A percentile compares a stretch with the other conserved stretches of the same genome.
Conservation (phyloP, 768 basidiomycete species). For the Paxillus rubicundulus region DNA sequence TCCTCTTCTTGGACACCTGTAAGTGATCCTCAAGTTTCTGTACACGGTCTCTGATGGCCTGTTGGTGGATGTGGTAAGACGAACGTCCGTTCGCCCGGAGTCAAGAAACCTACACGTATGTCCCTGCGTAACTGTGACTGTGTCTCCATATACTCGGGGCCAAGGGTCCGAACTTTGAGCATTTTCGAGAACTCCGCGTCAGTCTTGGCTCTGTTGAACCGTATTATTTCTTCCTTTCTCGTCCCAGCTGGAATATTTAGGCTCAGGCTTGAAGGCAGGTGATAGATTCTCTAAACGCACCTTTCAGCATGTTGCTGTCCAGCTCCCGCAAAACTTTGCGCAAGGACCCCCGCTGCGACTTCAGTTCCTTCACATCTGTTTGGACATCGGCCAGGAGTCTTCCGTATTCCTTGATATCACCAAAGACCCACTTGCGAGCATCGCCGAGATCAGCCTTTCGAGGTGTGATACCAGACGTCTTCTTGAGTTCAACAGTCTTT, state of each 20-base stretch:
- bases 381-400: constrained; percentile 36
- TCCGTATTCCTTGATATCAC: constrained; percentile 52
- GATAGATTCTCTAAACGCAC: constrained; percentile 34
- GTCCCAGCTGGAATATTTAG: constrained; percentile 56
- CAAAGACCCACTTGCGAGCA: constrained; percentile 50
- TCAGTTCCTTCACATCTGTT: constrained; percentile 50
- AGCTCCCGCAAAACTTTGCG: constrained; percentile 50
- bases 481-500: constrained; percentile 36
- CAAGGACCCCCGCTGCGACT: constrained; percentile 40
- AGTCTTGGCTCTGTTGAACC: constrained; percentile 73
- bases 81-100: background rate
- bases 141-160: constrained; percentile 83
- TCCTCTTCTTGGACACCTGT: constrained; percentile 63
- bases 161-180: constrained; percentile 71
- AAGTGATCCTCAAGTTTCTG: constrained; percentile 79
- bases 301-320: constrained; percentile 65
- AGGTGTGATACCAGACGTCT: constrained; percentile 37
- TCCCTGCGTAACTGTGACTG: constrained; percentile 72
- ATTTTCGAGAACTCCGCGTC: constrained; percentile 80
- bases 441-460: constrained; percentile 46
- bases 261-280: background rate
- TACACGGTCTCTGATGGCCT: constrained; percentile 72
- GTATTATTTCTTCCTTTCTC: constrained; percentile 76
- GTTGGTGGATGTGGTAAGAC: constrained; percentile 4
- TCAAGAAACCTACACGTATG: constrained; percentile 53